These are phyloP conservation scores for Globisporangium radiosum DNA, from an alignment of 352 stramenopile genomes.

Conservation along the genomic window DNA sequence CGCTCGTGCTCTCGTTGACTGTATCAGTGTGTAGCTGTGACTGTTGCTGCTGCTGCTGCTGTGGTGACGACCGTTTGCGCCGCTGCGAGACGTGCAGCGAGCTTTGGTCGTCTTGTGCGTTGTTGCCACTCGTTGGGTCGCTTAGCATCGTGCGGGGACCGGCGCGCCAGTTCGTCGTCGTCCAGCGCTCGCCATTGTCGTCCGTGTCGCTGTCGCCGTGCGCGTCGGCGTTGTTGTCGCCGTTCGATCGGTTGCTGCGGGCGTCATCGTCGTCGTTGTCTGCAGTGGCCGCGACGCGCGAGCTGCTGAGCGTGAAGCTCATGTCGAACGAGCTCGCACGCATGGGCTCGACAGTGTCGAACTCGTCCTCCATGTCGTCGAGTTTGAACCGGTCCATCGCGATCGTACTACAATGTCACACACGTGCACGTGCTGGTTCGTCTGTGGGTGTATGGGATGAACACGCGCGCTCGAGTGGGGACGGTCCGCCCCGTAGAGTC, in stretches of 20 bases:
- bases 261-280: constrained; percentile 17
- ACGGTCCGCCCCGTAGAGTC: not conserved
- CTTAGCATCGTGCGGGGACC: constrained; percentile 12
- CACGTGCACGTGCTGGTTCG: not conserved
- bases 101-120: not conserved
- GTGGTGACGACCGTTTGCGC: constrained; percentile 1
- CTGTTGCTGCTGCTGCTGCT: not conserved
- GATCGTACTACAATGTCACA: not conserved
- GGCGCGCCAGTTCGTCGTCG: constrained; percentile 12
- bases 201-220: constrained; percentile 8
- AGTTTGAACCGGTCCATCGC: constrained; percentile 82
- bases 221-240: not conserved
- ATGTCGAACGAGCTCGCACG: constrained; percentile 86
- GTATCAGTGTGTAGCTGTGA: not conserved
- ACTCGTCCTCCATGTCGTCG: constrained; percentile 73
- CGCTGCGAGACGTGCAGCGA: constrained; percentile 11
- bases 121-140: constrained; percentile 1
- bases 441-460: not conserved
- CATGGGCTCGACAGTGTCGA: constrained; percentile 79
- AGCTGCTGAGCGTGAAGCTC: constrained; percentile 72
- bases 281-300: constrained; percentile 22
- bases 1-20: constrained; percentile 19
- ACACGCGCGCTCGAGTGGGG: not conserved
- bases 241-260: not conserved
- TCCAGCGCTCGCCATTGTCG: constrained; percentile 16